Base-by-base conservation (phyloP, 2,329 filamentous ascomycete genomes). In the Penicillium verrucosum region DNA sequence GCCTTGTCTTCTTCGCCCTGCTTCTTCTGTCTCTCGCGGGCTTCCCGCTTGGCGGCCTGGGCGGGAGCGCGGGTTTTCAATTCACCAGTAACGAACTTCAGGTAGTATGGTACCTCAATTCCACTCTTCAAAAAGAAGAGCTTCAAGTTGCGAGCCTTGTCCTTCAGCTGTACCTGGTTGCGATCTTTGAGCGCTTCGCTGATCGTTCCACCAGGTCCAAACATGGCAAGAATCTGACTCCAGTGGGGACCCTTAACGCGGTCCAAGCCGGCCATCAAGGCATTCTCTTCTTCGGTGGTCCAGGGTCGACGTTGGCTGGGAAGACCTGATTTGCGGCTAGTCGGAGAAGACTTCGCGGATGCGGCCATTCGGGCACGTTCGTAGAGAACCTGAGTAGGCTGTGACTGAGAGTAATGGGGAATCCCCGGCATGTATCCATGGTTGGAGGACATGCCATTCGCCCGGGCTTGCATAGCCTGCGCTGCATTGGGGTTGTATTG, bases 101-200 rank as follows among this genome's bases (percentile, higher is more conserved):
- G 77, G 65, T 94, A 94, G 65, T 89, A 91, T 0, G 92, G 92
- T 72, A 96, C 92, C 67, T 96, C 92, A 5, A 91, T 92, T 51
- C 90, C 90, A 18, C 89, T 93, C 77, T 96, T 96, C 52, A 96
- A 77, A 73, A 96, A 96, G 77, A 94, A 96, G 0, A 96, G 77
- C 73, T 96, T 96, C 47, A 96, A 76, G 62, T 96, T 96, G 48
- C 91, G 82, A 0, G 91, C 91, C 74, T 96, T 96, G 70, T 96
- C 91, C 73, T 96, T 96, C 12, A 96, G 80, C 70, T 96, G 92
- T 0, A 96, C 92, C 69, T 96, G 91, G 43, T 92, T 95, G 34
- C 91, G 84, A 70, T 96, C 92, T 65, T 92, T 93, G 21, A 96
- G 80, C 25, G 93, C 89, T 65, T 93, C 88, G 45, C 86, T 92